phyloP scores from a whole-genome alignment of 495 filamentous ascomycete genomes.

The Stereocaulon alpinum region DNA sequence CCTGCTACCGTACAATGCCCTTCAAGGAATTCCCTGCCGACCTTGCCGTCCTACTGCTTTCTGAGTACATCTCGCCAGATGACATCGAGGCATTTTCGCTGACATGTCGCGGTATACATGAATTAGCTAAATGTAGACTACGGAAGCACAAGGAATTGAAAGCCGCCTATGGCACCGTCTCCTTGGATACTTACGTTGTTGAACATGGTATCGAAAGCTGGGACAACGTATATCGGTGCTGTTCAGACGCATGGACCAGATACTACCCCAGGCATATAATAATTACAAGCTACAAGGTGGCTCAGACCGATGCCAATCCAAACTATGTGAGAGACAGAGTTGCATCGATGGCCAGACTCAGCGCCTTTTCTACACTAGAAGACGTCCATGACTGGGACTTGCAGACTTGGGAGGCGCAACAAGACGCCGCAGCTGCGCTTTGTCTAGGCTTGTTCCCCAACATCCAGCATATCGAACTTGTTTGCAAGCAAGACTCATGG shows the following conservation, averaged over 20 bases:
- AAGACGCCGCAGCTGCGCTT: neutral
- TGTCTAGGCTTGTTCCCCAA: neutral
- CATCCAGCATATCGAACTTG: neutral
- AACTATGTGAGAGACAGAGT: neutral
- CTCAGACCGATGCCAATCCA: neutral
- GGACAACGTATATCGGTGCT: neutral
- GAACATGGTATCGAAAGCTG: neutral
- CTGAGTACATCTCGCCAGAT: neutral
- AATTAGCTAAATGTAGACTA: neutral
- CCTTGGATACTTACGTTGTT: neutral
- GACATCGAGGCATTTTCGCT: constrained; percentile 2
- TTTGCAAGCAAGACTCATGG: neutral
- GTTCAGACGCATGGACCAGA: neutral
- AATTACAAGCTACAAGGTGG: neutral
- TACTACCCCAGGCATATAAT: neutral
- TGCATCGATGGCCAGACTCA: neutral
- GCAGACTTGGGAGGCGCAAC: neutral
- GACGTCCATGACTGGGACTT: neutral
- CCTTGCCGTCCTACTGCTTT: neutral
- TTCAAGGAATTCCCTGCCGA: neutral
- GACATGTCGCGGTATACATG: neutral
- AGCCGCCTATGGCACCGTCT: neutral
- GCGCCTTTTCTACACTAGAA: neutral
- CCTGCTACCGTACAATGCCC: neutral
- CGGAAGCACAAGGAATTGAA: neutral